Evolutionary conservation across 2,329 filamentous ascomycete genomes (phyloP), one percentile per base, ranked within the genome.

Genomic region (Sphaerulina vaccinii): DNA sequence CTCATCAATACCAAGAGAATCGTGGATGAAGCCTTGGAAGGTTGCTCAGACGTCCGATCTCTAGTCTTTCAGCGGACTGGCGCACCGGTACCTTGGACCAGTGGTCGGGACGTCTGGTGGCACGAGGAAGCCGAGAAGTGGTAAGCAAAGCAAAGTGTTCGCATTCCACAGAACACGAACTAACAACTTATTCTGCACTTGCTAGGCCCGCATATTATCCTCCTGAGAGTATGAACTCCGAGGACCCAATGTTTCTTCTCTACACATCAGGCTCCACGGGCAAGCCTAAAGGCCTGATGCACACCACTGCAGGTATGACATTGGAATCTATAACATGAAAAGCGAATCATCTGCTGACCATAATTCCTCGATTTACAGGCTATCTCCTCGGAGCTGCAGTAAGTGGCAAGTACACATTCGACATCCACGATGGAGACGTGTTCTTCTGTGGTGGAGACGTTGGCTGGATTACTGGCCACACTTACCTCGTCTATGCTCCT

Each of bases 371-470:
- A n/a, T n/a, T n/a, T n/a, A n/a, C 79, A 55, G 93, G 93, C 45
- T 99, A 97, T 70, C 81, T 99, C n/a, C 75, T 97, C 7, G 93
- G 93, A 54, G 91, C 91, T 45, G 92, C 93, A 27, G 81, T 87
- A 65, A 99, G 93, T 11, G 92, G 91, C 58, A 99, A 97, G 75
- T 97, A 99, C 71, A 92, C 97, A 57, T 99, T 99, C 69, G 93
- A 99, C 71, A 95, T 99, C 59, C 93, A 99, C 71, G 86, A 91
- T 57, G 84, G 87, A 48, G 93, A 99, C 72, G 84, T 83, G 58
- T 96, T 93, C 81, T 97, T 97, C 81, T 99, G 93, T 65, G 93
- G 91, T 71, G 93, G 93, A 71, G 93, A 99, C 67, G 92, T 99
- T 37, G 93, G 93, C 60, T 99, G 93, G 93, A 97, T 99, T 70